phyloP scores from a whole-genome alignment of 75 land plant genomes.

The Gnetum montanum region DNA sequence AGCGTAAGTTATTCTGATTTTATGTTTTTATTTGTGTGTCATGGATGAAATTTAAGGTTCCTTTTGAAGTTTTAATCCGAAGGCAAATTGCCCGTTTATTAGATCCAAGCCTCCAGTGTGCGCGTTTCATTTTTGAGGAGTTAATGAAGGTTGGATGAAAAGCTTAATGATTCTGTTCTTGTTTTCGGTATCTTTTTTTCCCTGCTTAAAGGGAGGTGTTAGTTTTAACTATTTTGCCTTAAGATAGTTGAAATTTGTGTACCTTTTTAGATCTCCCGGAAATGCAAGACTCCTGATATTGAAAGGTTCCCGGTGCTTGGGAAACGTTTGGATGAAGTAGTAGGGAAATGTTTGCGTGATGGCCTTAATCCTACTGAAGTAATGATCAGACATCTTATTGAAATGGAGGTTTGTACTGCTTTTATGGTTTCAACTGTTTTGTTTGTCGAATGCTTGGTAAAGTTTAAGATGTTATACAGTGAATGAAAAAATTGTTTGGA shows the following conservation, averaged over 20 bases:
- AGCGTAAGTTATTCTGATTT: no score
- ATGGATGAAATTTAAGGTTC: conserved; percentile 34
- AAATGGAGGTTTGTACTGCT: conserved; percentile 98
- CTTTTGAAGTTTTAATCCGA: conserved; percentile 86
- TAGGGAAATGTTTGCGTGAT: conserved; percentile 66
- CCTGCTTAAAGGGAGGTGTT: not conserved
- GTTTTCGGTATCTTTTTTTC: not conserved
- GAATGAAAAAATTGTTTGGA: no score
- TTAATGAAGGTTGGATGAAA: conserved; percentile 55
- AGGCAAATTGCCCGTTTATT: conserved; percentile 82
- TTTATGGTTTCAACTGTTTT: no score
- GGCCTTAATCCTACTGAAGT: conserved; percentile 83
- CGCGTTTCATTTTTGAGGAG: conserved; percentile 90
- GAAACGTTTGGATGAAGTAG: conserved; percentile 77
- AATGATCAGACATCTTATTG: conserved; percentile 91
- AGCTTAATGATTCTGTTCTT: conserved; percentile 1
- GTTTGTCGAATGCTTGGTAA: no score
- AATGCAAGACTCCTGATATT: conserved; percentile 62
- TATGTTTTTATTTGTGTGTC: not conserved
- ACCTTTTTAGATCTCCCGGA: conserved; percentile 70
- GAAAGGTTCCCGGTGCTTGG: conserved; percentile 74
- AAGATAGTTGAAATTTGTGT: not conserved
- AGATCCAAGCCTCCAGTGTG: conserved; percentile 95
- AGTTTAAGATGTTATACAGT: no score
- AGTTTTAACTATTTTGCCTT: not conserved